Conservation (phyloP, 352 stramenopile species). For the Globisporangium parvum region DNA sequence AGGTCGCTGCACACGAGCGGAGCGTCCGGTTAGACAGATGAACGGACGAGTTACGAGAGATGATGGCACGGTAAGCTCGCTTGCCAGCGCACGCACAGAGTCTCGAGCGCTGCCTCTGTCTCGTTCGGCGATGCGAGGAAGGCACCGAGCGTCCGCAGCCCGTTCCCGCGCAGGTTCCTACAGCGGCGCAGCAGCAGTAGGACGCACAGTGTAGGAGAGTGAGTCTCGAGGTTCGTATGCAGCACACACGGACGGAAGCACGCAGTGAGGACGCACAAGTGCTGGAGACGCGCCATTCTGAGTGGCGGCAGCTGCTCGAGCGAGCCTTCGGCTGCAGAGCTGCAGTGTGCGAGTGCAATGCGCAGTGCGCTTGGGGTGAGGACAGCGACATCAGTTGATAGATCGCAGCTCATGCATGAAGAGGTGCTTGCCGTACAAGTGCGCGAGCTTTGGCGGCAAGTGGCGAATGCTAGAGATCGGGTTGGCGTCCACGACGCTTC, state of each 20-base stretch:
- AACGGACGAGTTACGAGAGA: not conserved
- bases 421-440: constrained; percentile 1
- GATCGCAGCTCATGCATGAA: not conserved
- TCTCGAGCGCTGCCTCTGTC: not conserved
- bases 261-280: constrained; percentile 1
- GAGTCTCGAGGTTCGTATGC: not conserved
- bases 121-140: not conserved
- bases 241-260: not conserved
- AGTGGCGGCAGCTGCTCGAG: not conserved
- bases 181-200: not conserved
- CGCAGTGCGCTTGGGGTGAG: not conserved
- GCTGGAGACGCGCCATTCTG: not conserved
- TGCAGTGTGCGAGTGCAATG: not conserved
- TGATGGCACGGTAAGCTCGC: not conserved
- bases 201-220: not conserved
- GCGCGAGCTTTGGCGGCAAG: constrained; percentile 4
- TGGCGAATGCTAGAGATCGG: constrained; percentile 2
- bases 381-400: not conserved
- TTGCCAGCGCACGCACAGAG: constrained; percentile 1
- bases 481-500: constrained; percentile 9
- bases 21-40: not conserved
- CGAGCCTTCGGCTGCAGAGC: constrained; percentile 3
- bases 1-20: not conserved
- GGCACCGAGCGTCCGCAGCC: constrained; percentile 2
- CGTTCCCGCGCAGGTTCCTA: constrained; percentile 7